phyloP scores from a whole-genome alignment of 148 eudicot species.

The Persicaria maculosa region DNA sequence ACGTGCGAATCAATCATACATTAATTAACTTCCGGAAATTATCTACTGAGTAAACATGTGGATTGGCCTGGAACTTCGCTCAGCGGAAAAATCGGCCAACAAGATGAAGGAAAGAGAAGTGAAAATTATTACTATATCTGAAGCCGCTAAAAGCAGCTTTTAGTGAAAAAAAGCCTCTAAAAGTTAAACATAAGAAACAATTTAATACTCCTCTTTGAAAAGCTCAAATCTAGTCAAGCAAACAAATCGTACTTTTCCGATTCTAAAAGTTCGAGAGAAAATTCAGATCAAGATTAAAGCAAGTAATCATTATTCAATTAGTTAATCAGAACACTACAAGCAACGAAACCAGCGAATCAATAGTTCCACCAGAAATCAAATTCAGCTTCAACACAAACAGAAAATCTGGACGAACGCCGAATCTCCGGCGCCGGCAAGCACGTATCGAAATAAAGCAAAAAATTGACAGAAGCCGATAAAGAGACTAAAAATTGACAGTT shows the following conservation, averaged over 20 bases:
- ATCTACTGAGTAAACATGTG: background rate
- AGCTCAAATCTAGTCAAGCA: conserved; percentile 3
- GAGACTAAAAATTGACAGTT: too few relatives aligned
- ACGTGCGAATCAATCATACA: background rate
- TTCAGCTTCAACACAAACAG: too few relatives aligned
- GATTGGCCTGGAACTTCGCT: background rate
- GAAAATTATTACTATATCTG: background rate
- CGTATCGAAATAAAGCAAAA: too few relatives aligned
- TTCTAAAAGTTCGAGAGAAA: background rate
- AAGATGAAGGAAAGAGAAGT: background rate
- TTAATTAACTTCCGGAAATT: background rate
- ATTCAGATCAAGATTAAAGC: background rate
- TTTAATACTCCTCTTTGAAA: background rate
- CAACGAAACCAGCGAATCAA: background rate
- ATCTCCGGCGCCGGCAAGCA: too few relatives aligned
- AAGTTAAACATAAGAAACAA: background rate
- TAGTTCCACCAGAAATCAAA: too few relatives aligned
- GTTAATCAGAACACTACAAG: background rate
- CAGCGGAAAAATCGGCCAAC: conserved; percentile 5
- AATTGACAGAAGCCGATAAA: too few relatives aligned
- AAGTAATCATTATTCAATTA: background rate
- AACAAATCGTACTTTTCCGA: background rate
- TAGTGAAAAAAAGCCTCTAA: background rate
- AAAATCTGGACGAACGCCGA: too few relatives aligned
- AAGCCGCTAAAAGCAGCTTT: background rate